Conservation (phyloP, 2,329 filamentous ascomycete species). For the Penicillium sp. region DNA sequence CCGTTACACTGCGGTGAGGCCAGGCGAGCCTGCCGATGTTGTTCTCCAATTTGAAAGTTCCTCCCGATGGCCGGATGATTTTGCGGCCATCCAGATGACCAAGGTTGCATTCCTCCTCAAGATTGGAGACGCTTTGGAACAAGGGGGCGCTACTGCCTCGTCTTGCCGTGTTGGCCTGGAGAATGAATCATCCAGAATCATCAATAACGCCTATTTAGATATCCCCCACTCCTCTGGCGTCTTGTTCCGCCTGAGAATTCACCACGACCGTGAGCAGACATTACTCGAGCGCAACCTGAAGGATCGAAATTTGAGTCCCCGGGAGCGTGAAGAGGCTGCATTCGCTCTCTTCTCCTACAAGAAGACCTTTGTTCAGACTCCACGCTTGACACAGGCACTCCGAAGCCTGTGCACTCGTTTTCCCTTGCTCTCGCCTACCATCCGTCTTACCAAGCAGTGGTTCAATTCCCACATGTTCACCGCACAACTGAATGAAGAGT, state of each 20-base stretch:
- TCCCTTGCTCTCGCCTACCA: constrained; percentile 75
- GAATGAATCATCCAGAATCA: constrained; percentile 65
- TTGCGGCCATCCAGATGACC: constrained; percentile 86
- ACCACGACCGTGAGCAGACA: constrained; percentile 82
- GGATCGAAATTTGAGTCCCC: constrained; percentile 68
- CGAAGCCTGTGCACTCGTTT: constrained; percentile 78
- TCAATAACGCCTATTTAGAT: constrained; percentile 82
- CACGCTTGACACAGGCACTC: constrained; percentile 79
- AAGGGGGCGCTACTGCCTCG: constrained; percentile 57
- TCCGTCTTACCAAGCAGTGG: constrained; percentile 87
- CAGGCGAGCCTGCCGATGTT: constrained; percentile 65
- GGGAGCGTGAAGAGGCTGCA: constrained; percentile 68
- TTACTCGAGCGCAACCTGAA: constrained; percentile 78
- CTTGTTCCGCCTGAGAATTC: constrained; percentile 80
- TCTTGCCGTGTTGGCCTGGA: constrained; percentile 77
- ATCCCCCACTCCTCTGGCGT: constrained; percentile 71
- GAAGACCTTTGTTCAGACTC: constrained; percentile 69
- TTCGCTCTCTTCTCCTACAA: constrained; percentile 70
- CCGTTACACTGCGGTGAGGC: constrained; percentile 63
- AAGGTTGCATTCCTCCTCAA: constrained; percentile 84
- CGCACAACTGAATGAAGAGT: constrained; percentile 73
- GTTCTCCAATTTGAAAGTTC: constrained; percentile 92
- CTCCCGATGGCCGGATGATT: constrained; percentile 87
- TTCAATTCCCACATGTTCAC: constrained; percentile 79
- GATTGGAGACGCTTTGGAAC: constrained; percentile 71